These are phyloP conservation scores for Pythium biforme DNA, from an alignment of 352 stramenopile genomes.

Conservation along the genomic window DNA sequence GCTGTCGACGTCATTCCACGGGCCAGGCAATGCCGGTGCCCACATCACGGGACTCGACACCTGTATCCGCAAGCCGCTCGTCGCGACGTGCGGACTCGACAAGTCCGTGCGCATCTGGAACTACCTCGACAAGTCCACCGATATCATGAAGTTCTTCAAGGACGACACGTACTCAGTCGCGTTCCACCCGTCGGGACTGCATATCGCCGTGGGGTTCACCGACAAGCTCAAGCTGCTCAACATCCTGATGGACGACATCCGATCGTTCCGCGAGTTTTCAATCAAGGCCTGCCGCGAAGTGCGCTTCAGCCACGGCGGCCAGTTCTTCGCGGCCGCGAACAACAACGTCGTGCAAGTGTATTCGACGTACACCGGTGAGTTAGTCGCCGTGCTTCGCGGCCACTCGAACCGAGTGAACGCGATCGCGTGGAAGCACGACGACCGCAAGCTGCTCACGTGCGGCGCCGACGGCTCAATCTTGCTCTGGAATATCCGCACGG, in stretches of 20 bases:
- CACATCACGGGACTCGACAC: constrained; percentile 93
- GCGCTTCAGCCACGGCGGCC: constrained; percentile 88
- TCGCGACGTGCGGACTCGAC: constrained; percentile 90
- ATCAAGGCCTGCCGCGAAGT: constrained; percentile 92
- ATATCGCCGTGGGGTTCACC: constrained; percentile 89
- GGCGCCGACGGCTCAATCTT: constrained; percentile 77
- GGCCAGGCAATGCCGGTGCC: constrained; percentile 51
- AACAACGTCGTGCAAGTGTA: constrained; percentile 90
- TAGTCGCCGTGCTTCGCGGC: constrained; percentile 66
- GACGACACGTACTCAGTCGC: constrained; percentile 88
- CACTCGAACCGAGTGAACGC: constrained; percentile 84
- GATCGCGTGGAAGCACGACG: constrained; percentile 77
- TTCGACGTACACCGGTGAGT: constrained; percentile 73
- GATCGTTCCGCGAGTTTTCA: constrained; percentile 86
- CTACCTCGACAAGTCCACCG: constrained; percentile 89
- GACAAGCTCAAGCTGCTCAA: constrained; percentile 95
- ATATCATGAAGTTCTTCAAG: constrained; percentile 91
- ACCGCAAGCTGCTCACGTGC: constrained; percentile 72
- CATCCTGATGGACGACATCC: constrained; percentile 94
- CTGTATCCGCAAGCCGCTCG: constrained; percentile 90
- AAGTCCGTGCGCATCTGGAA: constrained; percentile 93
- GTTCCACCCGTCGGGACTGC: constrained; percentile 90
- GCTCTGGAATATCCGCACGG: constrained; percentile 73
- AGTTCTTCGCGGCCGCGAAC: constrained; percentile 89
- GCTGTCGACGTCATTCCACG: constrained; percentile 87